phyloP scores from a whole-genome alignment of 345 rosid species.

The Hypericum perforatum region DNA sequence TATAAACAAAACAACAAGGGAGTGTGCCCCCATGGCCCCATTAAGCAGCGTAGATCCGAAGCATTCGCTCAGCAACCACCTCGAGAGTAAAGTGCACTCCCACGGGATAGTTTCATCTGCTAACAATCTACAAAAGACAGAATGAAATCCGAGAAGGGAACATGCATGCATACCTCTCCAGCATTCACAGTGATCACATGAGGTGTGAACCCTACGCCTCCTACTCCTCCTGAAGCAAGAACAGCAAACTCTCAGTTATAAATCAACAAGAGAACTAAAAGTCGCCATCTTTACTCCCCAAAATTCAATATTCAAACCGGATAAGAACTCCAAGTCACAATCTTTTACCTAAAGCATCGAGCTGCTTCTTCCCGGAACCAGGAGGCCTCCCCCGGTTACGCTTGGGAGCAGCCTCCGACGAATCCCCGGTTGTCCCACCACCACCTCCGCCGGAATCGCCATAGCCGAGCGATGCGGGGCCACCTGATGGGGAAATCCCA shows the following conservation, averaged over 20 bases:
- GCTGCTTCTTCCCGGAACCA: constrained; percentile 83
- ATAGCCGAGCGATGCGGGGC: constrained; percentile 30
- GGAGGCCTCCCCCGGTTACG: constrained; percentile 84
- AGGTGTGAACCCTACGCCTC: constrained; percentile 94
- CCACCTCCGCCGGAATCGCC: constrained; percentile 28
- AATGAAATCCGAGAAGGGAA: background rate
- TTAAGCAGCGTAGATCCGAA: too few relatives aligned
- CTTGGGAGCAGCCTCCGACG: constrained; percentile 52
- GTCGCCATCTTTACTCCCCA: background rate
- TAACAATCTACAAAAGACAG: background rate
- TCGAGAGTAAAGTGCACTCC: background rate
- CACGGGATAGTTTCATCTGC: background rate
- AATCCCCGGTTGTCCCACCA: constrained; percentile 20
- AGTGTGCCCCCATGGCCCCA: too few relatives aligned
- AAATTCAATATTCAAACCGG: background rate
- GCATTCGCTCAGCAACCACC: too few relatives aligned
- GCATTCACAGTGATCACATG: constrained; percentile 76
- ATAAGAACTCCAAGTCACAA: background rate
- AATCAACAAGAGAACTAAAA: background rate
- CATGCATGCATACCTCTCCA: constrained; percentile 60
- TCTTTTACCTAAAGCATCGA: constrained; percentile 72
- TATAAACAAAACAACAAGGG: too few relatives aligned
- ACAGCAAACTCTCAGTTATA: background rate
- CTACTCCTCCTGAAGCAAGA: constrained; percentile 43
- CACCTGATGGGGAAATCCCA: constrained; percentile 35